Evolutionary conservation across 345 rosid species (phyloP), one percentile per base, ranked within the genome.

Genomic region (Eucalyptus erythrocorys): DNA sequence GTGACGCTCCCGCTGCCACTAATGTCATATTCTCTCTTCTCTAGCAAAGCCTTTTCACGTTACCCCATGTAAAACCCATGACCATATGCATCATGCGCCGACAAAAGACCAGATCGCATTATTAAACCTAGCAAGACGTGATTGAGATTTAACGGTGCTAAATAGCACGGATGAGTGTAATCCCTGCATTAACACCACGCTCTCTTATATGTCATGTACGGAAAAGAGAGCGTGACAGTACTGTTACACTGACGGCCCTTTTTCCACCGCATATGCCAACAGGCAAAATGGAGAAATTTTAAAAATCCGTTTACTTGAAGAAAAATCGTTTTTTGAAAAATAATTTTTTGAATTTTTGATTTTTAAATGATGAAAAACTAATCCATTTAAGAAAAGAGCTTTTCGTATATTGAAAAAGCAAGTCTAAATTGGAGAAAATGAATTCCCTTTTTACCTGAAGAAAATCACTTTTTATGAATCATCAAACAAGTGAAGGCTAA

Each of bases 281-380:
- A 4, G 7, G 76, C 6, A 30, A n/a, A 10, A 64, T 30, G 16
- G 71, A 64, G 19, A n/a, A 7, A n/a, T 64, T 64, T 64, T 14
- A 64, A 32, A 15, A 2, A 22, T 7, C 17, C 32, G 5, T n/a
- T n/a, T 13, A 4, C 6, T 0, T 2, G 10, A 30, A 59, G 32
- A 26, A 27, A 27, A 27, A 27, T 3, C 6, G 15, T 6, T 59
- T 59, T 12, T 6, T 27, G 32, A 26, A 5, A 48, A 13, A 11
- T 48, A 4, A 13, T 48, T 48, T 22, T 24, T 27, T 11, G 32
- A 27, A 14, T 13, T 30, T 13, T 14, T 3, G 37, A 64, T 14
- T n/a, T n/a, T 64, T 61, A 14, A 13, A 30, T 1, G 8, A 13
- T 27, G 34, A 27, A 61, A 30, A n/a, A n/a, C 1, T n/a, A 6